These are phyloP conservation scores for Tricholoma bakamatsutake DNA, from an alignment of 768 basidiomycete genomes.

Conservation along the genomic window DNA sequence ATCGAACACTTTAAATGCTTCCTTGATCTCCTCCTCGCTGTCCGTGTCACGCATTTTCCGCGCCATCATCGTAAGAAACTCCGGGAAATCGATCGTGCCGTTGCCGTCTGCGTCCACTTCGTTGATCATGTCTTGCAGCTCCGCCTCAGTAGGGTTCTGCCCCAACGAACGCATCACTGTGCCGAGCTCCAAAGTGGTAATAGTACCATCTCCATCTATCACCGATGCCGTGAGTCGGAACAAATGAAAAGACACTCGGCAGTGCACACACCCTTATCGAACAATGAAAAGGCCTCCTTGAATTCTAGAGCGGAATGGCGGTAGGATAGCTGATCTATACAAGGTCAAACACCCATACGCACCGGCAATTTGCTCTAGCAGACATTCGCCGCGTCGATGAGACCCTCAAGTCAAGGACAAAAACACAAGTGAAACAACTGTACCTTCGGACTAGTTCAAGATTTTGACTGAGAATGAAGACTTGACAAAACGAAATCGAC, in stretches of 20 bases:
- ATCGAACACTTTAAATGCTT: slow-evolving; percentile 97
- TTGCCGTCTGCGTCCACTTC: slow-evolving; percentile 82
- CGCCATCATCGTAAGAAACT: slow-evolving; percentile 82
- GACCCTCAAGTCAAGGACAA: neutral
- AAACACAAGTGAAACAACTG: slow-evolving; percentile 9
- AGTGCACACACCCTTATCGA: slow-evolving; percentile 78
- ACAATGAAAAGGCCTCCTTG: slow-evolving; percentile 98
- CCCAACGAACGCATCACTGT: slow-evolving; percentile 92
- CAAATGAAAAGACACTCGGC: slow-evolving; percentile 4
- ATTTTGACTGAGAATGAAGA: neutral
- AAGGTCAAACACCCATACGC: slow-evolving; percentile 17
- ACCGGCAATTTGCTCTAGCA: slow-evolving; percentile 88
- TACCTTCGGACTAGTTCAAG: slow-evolving; percentile 52
- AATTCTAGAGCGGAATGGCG: slow-evolving; percentile 54
- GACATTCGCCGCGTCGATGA: slow-evolving; percentile 6
- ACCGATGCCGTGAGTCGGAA: slow-evolving; percentile 3
- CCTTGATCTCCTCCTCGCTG: slow-evolving; percentile 89
- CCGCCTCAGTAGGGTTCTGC: slow-evolving; percentile 89
- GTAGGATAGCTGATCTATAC: neutral
- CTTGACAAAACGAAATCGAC: slow-evolving; percentile 3
- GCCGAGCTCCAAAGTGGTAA: slow-evolving; percentile 86
- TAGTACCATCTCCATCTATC: slow-evolving; percentile 87
- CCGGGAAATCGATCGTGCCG: slow-evolving; percentile 80
- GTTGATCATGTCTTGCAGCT: slow-evolving; percentile 94
- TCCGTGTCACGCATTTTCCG: slow-evolving; percentile 91